Evolutionary conservation across 139 green algal genomes (phyloP), one percentile per base, ranked within the genome.

Genomic region (Coccomyxa sp.): DNA sequence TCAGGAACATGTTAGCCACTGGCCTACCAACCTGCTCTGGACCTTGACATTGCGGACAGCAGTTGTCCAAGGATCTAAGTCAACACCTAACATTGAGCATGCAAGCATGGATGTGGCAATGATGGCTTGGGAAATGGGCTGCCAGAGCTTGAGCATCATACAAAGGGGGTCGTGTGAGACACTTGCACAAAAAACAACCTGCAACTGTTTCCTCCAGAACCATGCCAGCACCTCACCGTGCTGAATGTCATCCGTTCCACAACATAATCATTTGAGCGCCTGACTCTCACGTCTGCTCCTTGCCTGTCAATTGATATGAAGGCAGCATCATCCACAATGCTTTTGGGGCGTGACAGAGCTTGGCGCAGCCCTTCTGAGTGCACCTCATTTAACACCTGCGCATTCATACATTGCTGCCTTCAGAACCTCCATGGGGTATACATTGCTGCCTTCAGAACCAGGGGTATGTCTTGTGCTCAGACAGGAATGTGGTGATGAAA

Each of bases 241-340:
- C 10, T n/a, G 27, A 76, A 98, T 24, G 84, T 86, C 27, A 98
- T 81, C 31, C 94, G 88, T 82, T 96, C 92, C 33, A 98, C 92
- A 24, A 80, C 89, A 84, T 94, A 97, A 39, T 97, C 92, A 0
- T 55, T 80, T 27, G 88, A 89, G 4, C 38, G 80, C 37, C 95
- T 88, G 54, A 98, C 88, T 14, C 95, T 88, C 39, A 98, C 87
- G 77, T 99, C 95, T 7, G 94, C 90, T 0, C 95, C 95, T 1
- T 84, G 75, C 0, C 87, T 88, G 81, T 99, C 95, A 34, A 99
- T 97, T 38, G 88, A 95, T 55, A 99, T 99, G 82, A 99, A 91
- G 8, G 86, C 78, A 7, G 92, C 89, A 77, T 97, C 92, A 38
- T 92, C 90, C 18, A 80, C 84, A 41, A 64, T 40, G 41, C 71